These are phyloP conservation scores for Chalara sp. DNA, from an alignment of 2,329 filamentous ascomycete species.

Conservation along the genomic window DNA sequence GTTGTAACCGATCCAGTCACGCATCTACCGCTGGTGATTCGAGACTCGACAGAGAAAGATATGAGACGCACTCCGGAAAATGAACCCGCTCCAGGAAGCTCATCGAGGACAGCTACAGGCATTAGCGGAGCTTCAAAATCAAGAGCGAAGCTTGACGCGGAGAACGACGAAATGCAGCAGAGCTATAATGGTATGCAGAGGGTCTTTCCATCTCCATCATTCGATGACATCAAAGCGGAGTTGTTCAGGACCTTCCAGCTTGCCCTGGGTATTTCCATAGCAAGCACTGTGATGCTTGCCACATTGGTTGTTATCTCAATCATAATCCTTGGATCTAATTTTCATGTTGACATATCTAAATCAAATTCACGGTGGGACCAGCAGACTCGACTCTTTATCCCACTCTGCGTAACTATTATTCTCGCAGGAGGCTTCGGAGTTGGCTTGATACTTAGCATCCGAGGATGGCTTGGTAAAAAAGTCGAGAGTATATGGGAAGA, in stretches of 20 bases:
- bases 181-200: constrained; percentile 38
- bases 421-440: constrained; percentile 8
- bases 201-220: constrained; percentile 47
- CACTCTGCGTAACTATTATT: constrained; percentile 3
- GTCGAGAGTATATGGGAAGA: constrained; percentile 59
- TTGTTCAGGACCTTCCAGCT: constrained; percentile 37
- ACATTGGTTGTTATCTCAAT: constrained; percentile 9
- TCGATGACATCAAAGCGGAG: constrained; percentile 36
- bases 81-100: constrained; percentile 9
- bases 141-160: constrained; percentile 33
- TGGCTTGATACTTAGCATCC: constrained; percentile 39
- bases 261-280: constrained; percentile 24
- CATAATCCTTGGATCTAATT: constrained; percentile 6
- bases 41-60: constrained; percentile 46
- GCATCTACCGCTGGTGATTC: constrained; percentile 48
- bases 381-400: constrained; percentile 4
- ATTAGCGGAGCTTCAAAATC: constrained; percentile 37
- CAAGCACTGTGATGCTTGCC: constrained; percentile 14
- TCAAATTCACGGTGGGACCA: neutral
- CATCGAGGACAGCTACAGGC: constrained; percentile 29
- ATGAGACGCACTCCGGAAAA: constrained; percentile 34
- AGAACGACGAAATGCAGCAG: constrained; percentile 33
- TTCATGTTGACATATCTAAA: neutral
- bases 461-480: constrained; percentile 55
- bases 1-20: constrained; percentile 54